phyloP scores from a whole-genome alignment of 2,329 filamentous ascomycete species.

The Fulvia fulva region DNA sequence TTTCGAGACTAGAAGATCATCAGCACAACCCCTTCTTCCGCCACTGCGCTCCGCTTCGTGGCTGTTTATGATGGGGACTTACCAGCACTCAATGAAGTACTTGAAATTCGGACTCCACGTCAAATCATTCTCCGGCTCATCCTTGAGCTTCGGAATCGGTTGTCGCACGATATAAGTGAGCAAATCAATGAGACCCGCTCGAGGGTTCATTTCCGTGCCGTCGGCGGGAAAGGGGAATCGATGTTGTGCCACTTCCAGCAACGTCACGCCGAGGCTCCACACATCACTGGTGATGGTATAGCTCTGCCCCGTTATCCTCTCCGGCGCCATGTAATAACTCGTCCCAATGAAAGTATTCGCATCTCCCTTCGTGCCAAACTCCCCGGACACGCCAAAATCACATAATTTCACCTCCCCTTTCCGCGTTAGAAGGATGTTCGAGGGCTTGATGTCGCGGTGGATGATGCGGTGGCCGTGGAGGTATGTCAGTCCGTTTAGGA shows the following conservation, averaged over 20 bases:
- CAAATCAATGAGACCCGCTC: slow-evolving; percentile 87
- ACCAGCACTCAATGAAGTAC: slow-evolving; percentile 99
- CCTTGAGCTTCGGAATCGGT: slow-evolving; percentile 90
- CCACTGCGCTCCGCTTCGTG: too few species aligned
- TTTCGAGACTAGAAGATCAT: slow-evolving; percentile 73
- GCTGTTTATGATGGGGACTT: too few species aligned
- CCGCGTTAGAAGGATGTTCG: slow-evolving; percentile 90
- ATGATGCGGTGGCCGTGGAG: slow-evolving; percentile 95
- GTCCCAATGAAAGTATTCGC: slow-evolving; percentile 99
- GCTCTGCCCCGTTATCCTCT: slow-evolving; percentile 93
- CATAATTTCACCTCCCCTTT: slow-evolving; percentile 94
- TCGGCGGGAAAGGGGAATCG: slow-evolving; percentile 97
- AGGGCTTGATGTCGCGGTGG: slow-evolving; percentile 97
- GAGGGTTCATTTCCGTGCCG: slow-evolving; percentile 90
- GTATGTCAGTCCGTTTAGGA: slow-evolving; percentile 89
- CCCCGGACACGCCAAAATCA: slow-evolving; percentile 95
- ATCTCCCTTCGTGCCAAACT: slow-evolving; percentile 97
- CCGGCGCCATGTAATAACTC: slow-evolving; percentile 98
- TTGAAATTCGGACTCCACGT: slow-evolving; percentile 98
- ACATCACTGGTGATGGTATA: slow-evolving; percentile 99
- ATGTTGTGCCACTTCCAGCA: slow-evolving; percentile 98
- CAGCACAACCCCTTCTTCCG: slow-evolving; percentile 23
- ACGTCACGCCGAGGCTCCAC: slow-evolving; percentile 93
- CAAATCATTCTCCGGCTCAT: slow-evolving; percentile 73
- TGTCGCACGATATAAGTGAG: slow-evolving; percentile 97